Evolutionary conservation across 2,329 filamentous ascomycete species (phyloP), one percentile per base, ranked within the genome.

Genomic region (Hysterium pulicare): DNA sequence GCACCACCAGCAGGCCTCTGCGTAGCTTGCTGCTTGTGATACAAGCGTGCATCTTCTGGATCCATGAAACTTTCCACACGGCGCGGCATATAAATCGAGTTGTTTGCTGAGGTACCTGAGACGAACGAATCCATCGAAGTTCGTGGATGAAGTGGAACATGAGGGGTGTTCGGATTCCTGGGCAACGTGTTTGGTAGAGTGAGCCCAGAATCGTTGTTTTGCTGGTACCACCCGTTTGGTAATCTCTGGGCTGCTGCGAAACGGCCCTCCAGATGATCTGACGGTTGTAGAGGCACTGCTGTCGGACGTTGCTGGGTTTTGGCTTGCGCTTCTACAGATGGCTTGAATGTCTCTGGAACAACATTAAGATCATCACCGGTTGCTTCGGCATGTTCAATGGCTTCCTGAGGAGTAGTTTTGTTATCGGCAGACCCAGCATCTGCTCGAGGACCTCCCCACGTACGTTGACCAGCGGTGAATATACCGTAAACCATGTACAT

Each of bases 401-500:
- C 91, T 66, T 94, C 79, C 53, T 87, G 84, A 1, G 87, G 83
- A 1, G 87, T 90, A 0, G 83, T 93, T 45, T 81, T 72, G 10
- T 77, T 73, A 62, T 94, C 86, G 3, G 90, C 90, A 31, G 83
- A 77, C 22, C 86, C 88, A 1, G 90, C 90, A 67, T 97, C 91
- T 2, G 89, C 90, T 57, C 91, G 81, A 9, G 91, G 93, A 0
- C 91, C 91, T 52, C 91, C 91, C 91, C 93, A 98, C 1, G 91
- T 97, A 51, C 91, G 79, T 64, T 95, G 89, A 16, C 90, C 90
- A 22, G 90, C 90, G 1, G 91, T 96, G 67, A 95, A 93, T 54
- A 95, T 94, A 33, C 90, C 90, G 65, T 96, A 95, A 2, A 95
- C 86, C 86, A 96, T 95, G 71, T 97, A 97, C 45, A 89, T 80